Base-by-base conservation (phyloP, 495 filamentous ascomycete genomes). In the Apiosordaria backusii region DNA sequence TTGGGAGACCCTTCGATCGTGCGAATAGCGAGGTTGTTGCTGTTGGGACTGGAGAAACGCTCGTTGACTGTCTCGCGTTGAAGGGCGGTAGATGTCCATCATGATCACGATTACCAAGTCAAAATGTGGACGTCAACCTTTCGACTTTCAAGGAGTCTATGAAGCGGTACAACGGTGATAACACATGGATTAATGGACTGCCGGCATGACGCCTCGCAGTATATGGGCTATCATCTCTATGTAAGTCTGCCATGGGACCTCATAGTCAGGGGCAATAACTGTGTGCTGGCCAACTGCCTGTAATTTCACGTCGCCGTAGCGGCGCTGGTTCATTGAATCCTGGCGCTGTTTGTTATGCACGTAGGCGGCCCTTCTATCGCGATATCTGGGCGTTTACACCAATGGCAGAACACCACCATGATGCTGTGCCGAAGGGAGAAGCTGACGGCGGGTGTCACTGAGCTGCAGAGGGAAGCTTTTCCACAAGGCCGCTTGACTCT, bases 11-110 rank as follows among this genome's bases (percentile, higher is more conserved):
- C 59, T 35, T 19, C 24, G 59, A 40, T 61, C 59, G 24, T 61
- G 24, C 4, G 59, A 27, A 45, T 45, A 45, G 18, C 19, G 26
- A 6, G n/a, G 25, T 15, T 18, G 24, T 45, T 25, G 26, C 21
- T 35, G 25, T 15, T 35, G 59, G 1, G 59, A 29, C n/a, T 25
- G 59, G 2, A 29, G 24, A 15, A 61, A 35, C 26, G 59, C 29
- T 6, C 27, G 59, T 40, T 61, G 59, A 19, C 59, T 61, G 27
- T 61, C 59, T 19, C 59, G 18, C 1, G 59, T 61, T 61, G 59
- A 61, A 6, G 59, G 59, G 16, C 59, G 25, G 27, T 61, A 61
- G 18, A 61, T 27, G 9, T 61, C 59, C 59, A 61, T 61, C 24
- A 16, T 27, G 25, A 45, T 45, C 26, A 18, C 27, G 27, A 10